Conservation (phyloP, 1,139 yeast species). For the Arxiozyma telluris region DNA sequence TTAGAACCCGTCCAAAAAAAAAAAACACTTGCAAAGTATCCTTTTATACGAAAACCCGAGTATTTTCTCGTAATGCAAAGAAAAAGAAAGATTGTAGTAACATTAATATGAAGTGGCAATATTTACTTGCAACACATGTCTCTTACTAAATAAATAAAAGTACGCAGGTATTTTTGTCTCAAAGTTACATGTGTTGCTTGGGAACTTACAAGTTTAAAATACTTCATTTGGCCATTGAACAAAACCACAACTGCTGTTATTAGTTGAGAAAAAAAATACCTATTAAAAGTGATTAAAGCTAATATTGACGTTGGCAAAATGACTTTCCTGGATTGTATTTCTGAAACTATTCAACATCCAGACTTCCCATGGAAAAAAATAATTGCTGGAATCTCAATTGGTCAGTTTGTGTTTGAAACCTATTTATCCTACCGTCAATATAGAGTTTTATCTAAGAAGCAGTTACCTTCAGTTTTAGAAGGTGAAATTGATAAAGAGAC, state of each 20-base stretch:
- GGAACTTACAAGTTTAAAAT: too few relatives aligned
- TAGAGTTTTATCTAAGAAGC: slow-evolving; percentile 48
- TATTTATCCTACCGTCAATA: slow-evolving; percentile 73
- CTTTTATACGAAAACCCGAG: background rate
- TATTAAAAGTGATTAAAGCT: background rate
- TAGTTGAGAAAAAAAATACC: too few relatives aligned
- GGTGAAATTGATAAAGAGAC: slow-evolving; percentile 63
- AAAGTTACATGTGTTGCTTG: background rate
- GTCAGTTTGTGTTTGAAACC: slow-evolving; percentile 66
- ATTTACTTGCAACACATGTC: too few relatives aligned
- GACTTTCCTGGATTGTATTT: background rate
- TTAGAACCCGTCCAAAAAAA: too few relatives aligned
- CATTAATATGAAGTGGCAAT: background rate
- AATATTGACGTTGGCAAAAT: background rate
- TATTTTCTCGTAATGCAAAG: background rate
- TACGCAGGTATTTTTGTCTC: background rate
- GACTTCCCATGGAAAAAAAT: slow-evolving; percentile 66
- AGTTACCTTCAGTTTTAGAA: slow-evolving; percentile 54
- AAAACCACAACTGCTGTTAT: too few relatives aligned
- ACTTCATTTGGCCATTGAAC: too few relatives aligned
- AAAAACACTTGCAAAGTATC: background rate
- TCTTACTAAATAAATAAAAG: too few relatives aligned
- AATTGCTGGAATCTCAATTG: slow-evolving; percentile 64
- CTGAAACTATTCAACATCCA: slow-evolving; percentile 1
- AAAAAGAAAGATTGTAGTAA: background rate